Base-by-base conservation (phyloP, 2,329 filamentous ascomycete species). In the Geosmithia putterillii region DNA sequence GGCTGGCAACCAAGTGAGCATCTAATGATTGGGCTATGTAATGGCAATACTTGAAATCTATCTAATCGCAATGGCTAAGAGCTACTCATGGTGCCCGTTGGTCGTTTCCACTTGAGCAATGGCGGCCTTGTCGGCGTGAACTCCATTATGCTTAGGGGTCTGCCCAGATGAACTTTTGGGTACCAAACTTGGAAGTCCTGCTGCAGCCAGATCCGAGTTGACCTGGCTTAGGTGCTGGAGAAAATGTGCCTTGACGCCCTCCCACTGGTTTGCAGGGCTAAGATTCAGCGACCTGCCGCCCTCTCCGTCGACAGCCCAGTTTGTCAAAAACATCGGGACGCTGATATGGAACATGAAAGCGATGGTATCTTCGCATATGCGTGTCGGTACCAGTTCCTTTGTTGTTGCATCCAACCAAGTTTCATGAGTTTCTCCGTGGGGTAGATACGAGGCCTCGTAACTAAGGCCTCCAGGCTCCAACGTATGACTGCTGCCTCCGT, bases 261-360 rank as follows among this genome's bases (percentile, higher is more conserved):
- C 50, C 53, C 55, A 56, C 40, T 52, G 48, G 14, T 41, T 35
- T 3, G 44, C 42, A 15, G 50, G 42, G 36, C 47, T 50, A 4
- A 41, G 42, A 18, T 56, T 53, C 14, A 50, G 44, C 21, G 23
- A 28, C 38, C 44, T 45, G 21, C 50, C 45, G 3, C 50, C 52
- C 10, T 50, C 51, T 2, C 54, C 53, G 14, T 44, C 37, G 34
- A 54, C 17, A 7, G 52, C 54, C 49, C 50, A 54, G 34, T 50
- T 46, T 2, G 54, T 55, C 41, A 57, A 45, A n/a, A 44, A 50
- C 7, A 57, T 38, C 10, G 50, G 50, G 10, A 49, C 52, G 10
- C 28, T 32, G 28, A 32, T 32, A 32, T 32, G 28, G 28, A 71
- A 71, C 67, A 72, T 71, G 51, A 71, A 71, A 2, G 69, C 69